Base-by-base conservation (phyloP, 352 stramenopile species). In the Phytophthora boehmeriae region DNA sequence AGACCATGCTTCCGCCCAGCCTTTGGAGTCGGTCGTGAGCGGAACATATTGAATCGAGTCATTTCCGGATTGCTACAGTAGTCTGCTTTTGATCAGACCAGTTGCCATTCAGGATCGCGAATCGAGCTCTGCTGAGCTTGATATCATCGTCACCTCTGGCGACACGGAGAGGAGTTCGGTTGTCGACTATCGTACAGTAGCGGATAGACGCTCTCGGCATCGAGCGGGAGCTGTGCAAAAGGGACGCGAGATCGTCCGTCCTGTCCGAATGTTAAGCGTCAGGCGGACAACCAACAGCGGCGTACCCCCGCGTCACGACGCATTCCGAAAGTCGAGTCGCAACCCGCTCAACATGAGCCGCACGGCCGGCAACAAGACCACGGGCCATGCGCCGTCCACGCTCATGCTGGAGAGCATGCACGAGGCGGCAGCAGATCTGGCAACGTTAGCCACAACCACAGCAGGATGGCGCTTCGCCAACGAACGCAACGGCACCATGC, bases 341-440 rank as follows among this genome's bases (percentile, higher is more conserved):
- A 75, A 79, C 57, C 60, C 71, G 59, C 52, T 68, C 43, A 72
- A 52, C 54, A 86, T 86, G 76, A 86, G 76, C 54, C 76, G 73
- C 25, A 77, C 76, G 66, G 72, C 65, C 20, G 62, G 48, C 17
- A 78, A 56, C 54, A 80, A 83, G 59, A 83, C 70, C 34, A 78
- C 77, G 43, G 74, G 69, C 47, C 72, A 82, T 50, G 76, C 74
- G 66, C 82, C 82, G 45, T 89, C 79, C 36, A 59, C 59, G 20
- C 72, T 84, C 8, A 81, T 91, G 68, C 77, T 91, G 41, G 75
- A 80, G 41, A 75, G 77, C 32, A 81, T 87, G 73, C 82, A 73
- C 38, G 75, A 83, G 42, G 75, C 76, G n/a, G 77, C 82, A 9
- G 25, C 63, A 0, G 82, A 91, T 60, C 73, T 91, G 53, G 77